Base-by-base conservation (phyloP, 192 early-diverging fungal genomes). In the Gigaspora rosea region DNA sequence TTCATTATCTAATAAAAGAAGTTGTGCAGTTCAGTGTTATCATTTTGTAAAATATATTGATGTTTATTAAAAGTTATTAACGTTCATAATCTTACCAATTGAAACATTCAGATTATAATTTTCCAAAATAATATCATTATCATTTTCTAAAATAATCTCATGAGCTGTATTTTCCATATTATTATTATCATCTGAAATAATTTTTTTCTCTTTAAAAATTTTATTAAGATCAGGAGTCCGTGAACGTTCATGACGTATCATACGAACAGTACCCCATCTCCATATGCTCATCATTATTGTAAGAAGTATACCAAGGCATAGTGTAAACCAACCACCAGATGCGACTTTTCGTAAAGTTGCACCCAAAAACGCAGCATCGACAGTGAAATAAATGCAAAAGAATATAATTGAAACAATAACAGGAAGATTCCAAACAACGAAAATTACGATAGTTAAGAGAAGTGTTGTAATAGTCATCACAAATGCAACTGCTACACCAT, bases 401-500 rank as follows among this genome's bases (percentile, higher is more conserved):
- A 80, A 80, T 4, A 54, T 1, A 5, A 80, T 73, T 20, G 76
- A 67, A 22, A 78, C 15, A 13, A 78, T 32, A 18, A 66, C 15
- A 0, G 79, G 68, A 61, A 77, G 62, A 12, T 71, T 54, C 70
- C 76, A 80, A 20, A 80, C 80, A 20, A 77, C 47, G 4, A 15
- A 22, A 16, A 68, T 73, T 13, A 66, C 63, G 47, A 78, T 63
- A 18, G 72, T 15, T 8, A 62, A 20, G 6, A 74, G 27, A 2
- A 62, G 47, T 62, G 72, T 74, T 13, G 72, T 48, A 7, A 74
- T 63, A 46, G 61, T 8, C 58, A 74, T 62, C 2, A 74, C 72
- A 1, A 36, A 48, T 32, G 46, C 20, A 16, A 74, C 72, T 0
- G 62, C 27, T 47, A 69, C 78, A 83, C 88, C 88, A 33, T 85